Evolutionary conservation across 2,329 filamentous ascomycete species (phyloP), one percentile per base, ranked within the genome.

Genomic region (Dothistroma septosporum): DNA sequence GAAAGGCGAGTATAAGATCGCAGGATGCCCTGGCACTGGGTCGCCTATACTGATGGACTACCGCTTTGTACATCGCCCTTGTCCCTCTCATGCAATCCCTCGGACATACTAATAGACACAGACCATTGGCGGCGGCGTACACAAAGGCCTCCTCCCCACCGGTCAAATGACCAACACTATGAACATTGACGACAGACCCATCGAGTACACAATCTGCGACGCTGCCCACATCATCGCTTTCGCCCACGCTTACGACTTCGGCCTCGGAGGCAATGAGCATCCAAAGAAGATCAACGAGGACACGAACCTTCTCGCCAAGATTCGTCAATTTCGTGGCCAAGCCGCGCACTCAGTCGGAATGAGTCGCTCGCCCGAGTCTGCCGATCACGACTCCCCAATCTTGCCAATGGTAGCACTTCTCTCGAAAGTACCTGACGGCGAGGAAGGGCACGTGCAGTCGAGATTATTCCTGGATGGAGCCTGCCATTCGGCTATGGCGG

Each of bases 11-110:
- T 61, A 64, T 53, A 32, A 19, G n/a, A 66, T 62, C 24, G 62
- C 64, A 41, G 64, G 60, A 24, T 63, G 61, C 53, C 60, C 56
- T 8, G 61, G 64, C 8, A 62, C 47, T 35, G 64, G 64, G 44
- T 59, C 61, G 31, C 64, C 64, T 12, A 60, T 66, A 21, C 59
- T 65, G 19, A 66, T 63, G 60, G 64, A 65, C 53, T 66, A 62
- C 57, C 59, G 63, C 19, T 44, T 60, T 37, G 53, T 55, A 28
- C 24, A 46, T 50, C 11, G 24, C 33, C 22, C 19, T 19, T 47
- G 22, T 24, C 12, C n/a, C 8, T 6, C 24, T 12, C 33, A 37
- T 37, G 24, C 24, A 28, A 28, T 28, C 24, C 24, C 33, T 10
- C 7, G 2, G 10, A 37, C 33, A 22, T 56, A n/a, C 35, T 56